Percentiles rank a stretch among this genome's conserved stretches.
Conservation (phyloP, 2,329 filamentous ascomycete species). For the Pestalotiopsis fici region DNA sequence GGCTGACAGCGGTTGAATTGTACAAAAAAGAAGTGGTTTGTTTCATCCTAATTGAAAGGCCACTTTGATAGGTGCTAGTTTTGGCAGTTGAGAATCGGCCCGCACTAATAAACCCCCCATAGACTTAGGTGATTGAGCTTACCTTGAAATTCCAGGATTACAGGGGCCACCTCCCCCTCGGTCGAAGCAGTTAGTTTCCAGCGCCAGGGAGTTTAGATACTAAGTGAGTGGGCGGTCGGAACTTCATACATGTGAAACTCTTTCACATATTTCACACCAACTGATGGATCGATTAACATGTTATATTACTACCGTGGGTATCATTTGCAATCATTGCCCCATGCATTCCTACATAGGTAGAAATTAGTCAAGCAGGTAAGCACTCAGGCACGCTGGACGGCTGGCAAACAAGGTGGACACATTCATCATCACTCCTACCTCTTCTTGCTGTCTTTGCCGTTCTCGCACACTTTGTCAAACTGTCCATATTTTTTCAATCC, state of each 20-base stretch:
- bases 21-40: neutral
- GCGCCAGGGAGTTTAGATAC: neutral
- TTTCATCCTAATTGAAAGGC: neutral
- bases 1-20: neutral
- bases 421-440: neutral
- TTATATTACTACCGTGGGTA: neutral
- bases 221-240: no score
- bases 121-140: neutral
- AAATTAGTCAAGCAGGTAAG: no score
- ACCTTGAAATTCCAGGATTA: neutral
- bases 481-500: neutral
- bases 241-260: neutral
- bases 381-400: no score
- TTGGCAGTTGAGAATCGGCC: neutral
- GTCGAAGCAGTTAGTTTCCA: neutral
- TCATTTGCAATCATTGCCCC: neutral
- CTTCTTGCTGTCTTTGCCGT: neutral
- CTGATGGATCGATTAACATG: neutral
- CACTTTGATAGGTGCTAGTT: neutral
- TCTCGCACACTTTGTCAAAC: slow-evolving; percentile 1
- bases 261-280: neutral
- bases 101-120: neutral
- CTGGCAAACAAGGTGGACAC: no score
- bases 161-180: no score
- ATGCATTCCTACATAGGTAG: neutral